Evolutionary conservation across 1,284 basidiomycete genomes (phyloP).

Genomic region (Calocybe gambosa): DNA sequence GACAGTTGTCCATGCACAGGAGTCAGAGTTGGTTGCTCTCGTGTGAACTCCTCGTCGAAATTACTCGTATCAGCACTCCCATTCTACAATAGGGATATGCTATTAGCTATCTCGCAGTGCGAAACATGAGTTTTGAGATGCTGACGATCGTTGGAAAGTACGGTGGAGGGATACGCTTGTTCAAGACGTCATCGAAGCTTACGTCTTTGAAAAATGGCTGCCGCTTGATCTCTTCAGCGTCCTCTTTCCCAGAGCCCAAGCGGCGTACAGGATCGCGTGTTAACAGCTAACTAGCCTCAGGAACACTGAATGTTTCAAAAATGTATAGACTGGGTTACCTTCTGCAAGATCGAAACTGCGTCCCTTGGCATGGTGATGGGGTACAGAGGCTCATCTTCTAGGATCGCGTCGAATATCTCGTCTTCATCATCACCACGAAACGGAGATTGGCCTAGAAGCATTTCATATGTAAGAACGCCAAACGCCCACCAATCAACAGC

Average conservation of each 20-base stretch:
- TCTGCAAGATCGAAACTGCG: constrained; percentile 92
- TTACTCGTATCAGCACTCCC: constrained; percentile 80
- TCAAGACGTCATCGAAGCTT: constrained; percentile 91
- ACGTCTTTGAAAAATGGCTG: constrained; percentile 99
- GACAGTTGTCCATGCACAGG: constrained; percentile 95
- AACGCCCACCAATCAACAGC: constrained; percentile 99
- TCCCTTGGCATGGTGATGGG: constrained; percentile 99
- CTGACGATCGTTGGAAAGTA: constrained; percentile 95
- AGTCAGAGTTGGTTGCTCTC: constrained; percentile 94
- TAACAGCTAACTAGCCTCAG: constrained; percentile 57
- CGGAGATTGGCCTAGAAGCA: constrained; percentile 97
- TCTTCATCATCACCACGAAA: constrained; percentile 99
- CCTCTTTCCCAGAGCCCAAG: constrained; percentile 89
- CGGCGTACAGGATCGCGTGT: constrained; percentile 91
- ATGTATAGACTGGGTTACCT: constrained; percentile 40
- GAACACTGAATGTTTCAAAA: constrained; percentile 1
- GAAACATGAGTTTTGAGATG: constrained; percentile 8
- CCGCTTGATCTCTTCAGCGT: constrained; percentile 96
- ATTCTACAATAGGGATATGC: constrained; percentile 40
- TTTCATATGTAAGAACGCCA: constrained; percentile 97
- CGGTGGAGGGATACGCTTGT: constrained; percentile 95
- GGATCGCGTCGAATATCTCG: constrained; percentile 98
- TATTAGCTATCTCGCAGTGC: constrained; percentile 12
- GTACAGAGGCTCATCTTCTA: constrained; percentile 98
- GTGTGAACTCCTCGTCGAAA: constrained; percentile 97